Evolutionary conservation across 441 rosid species (phyloP), one percentile per base, ranked within the genome.

Genomic region (Erodium moschatum): DNA sequence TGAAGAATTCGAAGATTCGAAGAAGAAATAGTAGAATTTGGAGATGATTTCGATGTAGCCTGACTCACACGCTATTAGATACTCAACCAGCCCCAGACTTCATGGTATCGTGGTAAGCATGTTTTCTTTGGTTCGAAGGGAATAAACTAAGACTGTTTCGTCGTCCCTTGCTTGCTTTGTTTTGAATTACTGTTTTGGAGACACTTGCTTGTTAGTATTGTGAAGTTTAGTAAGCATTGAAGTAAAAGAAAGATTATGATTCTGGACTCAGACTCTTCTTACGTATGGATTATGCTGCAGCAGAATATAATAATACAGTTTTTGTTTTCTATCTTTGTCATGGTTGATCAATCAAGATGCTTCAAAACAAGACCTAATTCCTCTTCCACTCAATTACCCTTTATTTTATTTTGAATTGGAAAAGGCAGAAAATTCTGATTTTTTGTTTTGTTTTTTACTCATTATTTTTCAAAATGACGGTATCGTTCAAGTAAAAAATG

Each of bases 161-260:
- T n/a, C 62, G 20, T 2, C 21, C 20, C 72, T 9, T 9, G 6
- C 35, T 70, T 64, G 74, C 70, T 24, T 24, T 24, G 27, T 24
- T 80, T 61, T 40, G 6, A 29, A 33, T 15, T 19, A 76, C 69
- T 46, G 38, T 52, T 67, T 67, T 72, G 73, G 13, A 46, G 52
- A 46, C n/a, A 10, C 11, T 46, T 46, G 52, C 15, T 46, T 46
- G n/a, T 46, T 24, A 24, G 27, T 0, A 24, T 24, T 24, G 27
- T 46, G 15, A 10, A 46, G 52, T 46, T 46, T 10, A 69, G 65
- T 27, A 35, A 71, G 15, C 4, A 46, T 69, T 76, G 24, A 73
- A 66, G 70, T 65, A 42, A 58, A 68, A 72, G 76, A 76, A 77
- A 75, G 48, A 73, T 63, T 71, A 19, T 73, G 81, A 77, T 40